Conservation (phyloP, 2,329 filamentous ascomycete genomes). For the Botryotinia narcissicola region DNA sequence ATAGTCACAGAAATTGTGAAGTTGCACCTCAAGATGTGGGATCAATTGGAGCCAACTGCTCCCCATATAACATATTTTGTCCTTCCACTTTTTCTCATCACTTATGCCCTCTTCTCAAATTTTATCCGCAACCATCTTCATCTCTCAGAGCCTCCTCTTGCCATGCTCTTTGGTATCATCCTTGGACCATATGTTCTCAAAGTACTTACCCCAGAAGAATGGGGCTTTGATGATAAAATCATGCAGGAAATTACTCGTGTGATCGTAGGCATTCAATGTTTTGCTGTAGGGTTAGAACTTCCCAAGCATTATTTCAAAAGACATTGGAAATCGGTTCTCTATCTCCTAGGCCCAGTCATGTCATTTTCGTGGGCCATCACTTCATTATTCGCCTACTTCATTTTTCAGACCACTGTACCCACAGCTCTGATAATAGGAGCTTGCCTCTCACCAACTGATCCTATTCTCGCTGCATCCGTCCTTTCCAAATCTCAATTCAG, state of each 20-base stretch:
- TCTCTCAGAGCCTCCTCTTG: constrained; percentile 57
- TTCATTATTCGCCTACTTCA: constrained; percentile 45
- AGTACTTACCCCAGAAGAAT: constrained; percentile 57
- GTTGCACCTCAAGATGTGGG: constrained; percentile 41
- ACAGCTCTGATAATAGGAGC: constrained; percentile 52
- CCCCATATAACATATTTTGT: constrained; percentile 59
- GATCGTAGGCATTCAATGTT: constrained; percentile 71
- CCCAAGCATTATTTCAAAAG: constrained; percentile 45
- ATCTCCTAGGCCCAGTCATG: constrained; percentile 34
- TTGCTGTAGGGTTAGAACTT: constrained; percentile 69
- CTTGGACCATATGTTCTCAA: constrained; percentile 67
- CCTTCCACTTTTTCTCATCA: constrained; percentile 55
- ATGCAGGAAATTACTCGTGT: constrained; percentile 70
- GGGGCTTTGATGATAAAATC: constrained; percentile 67
- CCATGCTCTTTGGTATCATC: constrained; percentile 68
- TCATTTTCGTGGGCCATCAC: constrained; percentile 44
- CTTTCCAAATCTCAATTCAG: constrained; percentile 53
- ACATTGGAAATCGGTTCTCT: constrained; percentile 35
- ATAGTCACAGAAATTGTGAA: neutral
- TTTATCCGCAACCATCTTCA: constrained; percentile 59
- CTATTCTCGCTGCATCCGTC: constrained; percentile 53
- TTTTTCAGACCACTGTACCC: constrained; percentile 47
- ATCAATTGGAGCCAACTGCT: constrained; percentile 53
- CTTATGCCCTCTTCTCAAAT: constrained; percentile 58
- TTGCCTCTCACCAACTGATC: constrained; percentile 56